phyloP scores from a whole-genome alignment of 352 stramenopile genomes.

The Globisporangium cederbergense region DNA sequence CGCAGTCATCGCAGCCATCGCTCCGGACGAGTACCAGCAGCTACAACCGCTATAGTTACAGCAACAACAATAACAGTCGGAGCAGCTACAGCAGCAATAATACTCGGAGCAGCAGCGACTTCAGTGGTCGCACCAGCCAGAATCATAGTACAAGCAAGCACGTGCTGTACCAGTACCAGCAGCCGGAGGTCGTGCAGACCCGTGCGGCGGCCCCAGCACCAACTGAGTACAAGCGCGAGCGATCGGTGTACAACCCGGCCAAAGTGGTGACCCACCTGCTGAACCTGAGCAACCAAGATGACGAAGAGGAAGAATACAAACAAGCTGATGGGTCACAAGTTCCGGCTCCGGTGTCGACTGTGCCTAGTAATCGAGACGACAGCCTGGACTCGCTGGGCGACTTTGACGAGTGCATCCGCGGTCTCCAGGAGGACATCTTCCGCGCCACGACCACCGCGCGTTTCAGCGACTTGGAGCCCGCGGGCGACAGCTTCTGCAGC shows the following conservation, averaged over 20 bases:
- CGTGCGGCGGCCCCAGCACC: neutral
- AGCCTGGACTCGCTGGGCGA: slow-evolving; percentile 27
- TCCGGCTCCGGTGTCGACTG: neutral
- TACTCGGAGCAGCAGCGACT: neutral
- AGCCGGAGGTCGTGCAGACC: neutral
- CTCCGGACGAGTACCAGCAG: neutral
- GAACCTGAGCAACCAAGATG: neutral
- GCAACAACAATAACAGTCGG: neutral
- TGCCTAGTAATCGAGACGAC: neutral
- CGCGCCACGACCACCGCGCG: slow-evolving; percentile 25
- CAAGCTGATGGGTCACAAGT: neutral
- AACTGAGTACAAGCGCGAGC: neutral
- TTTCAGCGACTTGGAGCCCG: slow-evolving; percentile 8
- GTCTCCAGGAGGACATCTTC: slow-evolving; percentile 51
- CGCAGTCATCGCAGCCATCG: neutral
- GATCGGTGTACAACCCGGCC: slow-evolving; percentile 9
- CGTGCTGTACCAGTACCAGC: slow-evolving; percentile 1
- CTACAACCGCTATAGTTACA: neutral
- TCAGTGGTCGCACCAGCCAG: neutral
- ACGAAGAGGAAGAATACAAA: slow-evolving; percentile 4
- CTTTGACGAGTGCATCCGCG: slow-evolving; percentile 45
- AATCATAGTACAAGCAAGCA: slow-evolving; percentile 4
- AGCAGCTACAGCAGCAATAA: neutral
- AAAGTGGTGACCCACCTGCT: slow-evolving; percentile 19
- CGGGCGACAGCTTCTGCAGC: slow-evolving; percentile 9